Evolutionary conservation across 2,329 filamentous ascomycete genomes (phyloP).

Genomic region (Elsinoe perseae): DNA sequence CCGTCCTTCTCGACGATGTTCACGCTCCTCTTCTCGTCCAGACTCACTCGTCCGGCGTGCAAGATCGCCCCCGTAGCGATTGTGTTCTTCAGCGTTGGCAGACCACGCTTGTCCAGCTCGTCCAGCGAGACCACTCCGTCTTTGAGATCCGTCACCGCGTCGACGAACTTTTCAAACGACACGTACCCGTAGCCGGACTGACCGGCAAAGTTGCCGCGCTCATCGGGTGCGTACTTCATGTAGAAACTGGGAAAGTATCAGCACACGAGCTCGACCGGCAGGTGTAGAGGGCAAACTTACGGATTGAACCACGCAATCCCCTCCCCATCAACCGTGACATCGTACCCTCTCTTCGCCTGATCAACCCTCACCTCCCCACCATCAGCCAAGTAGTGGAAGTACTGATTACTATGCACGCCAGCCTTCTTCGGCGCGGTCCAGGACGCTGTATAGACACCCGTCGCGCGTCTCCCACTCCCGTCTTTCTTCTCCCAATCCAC

Average conservation of each 20-base stretch:
- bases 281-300: constrained; percentile 31
- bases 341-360: constrained; percentile 90
- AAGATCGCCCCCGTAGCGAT: constrained; percentile 87
- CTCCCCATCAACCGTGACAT: constrained; percentile 74
- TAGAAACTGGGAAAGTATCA: constrained; percentile 18
- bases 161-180: constrained; percentile 92
- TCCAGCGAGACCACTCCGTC: constrained; percentile 62
- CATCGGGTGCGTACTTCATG: constrained; percentile 78
- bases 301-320: constrained; percentile 82
- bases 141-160: constrained; percentile 73
- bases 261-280: not conserved
- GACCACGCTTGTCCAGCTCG: constrained; percentile 68
- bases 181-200: constrained; percentile 91
- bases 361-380: constrained; percentile 82
- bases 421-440: constrained; percentile 92
- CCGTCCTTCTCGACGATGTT: constrained; percentile 61
- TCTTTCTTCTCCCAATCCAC: constrained; percentile 77
- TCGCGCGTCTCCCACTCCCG: constrained; percentile 63
- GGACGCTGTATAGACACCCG: constrained; percentile 84
- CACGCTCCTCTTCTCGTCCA: constrained; percentile 74
- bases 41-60: constrained; percentile 73
- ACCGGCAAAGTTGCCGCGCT: constrained; percentile 88
- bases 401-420: constrained; percentile 93
- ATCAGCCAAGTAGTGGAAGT: constrained; percentile 87
- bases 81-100: constrained; percentile 83